Evolutionary conservation across 1,284 basidiomycete genomes (phyloP), one percentile per base, ranked within the genome.

Genomic region (Cutaneotrichosporon dermatis): DNA sequence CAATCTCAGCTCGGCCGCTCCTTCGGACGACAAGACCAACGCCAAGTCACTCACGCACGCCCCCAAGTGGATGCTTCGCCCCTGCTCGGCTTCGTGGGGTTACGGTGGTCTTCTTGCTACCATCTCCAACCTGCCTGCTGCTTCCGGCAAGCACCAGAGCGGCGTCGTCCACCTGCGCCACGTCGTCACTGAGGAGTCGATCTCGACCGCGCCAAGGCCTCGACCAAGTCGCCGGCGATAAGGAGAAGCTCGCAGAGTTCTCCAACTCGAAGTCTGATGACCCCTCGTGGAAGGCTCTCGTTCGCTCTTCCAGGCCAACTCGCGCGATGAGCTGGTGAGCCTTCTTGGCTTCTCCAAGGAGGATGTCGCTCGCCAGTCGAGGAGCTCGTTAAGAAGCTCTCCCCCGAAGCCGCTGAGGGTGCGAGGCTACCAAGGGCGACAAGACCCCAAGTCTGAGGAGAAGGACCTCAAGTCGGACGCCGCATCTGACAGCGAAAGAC

Each of bases 51-150:
- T 95, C 62, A 88, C 89, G 74, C 90, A 94, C 69, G 88, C 93
- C 6, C 96, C 96, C 7, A 96, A 93, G 74, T 98, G 96, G 96
- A 85, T 98, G 44, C 86, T 89, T 44, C 84, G 92, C 25, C 92
- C 95, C 2, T 82, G 85, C 0, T 87, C 88, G 0, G 86, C 83
- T 50, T 86, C 90, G 1, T 99, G 97, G 69, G 95, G 94, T 1
- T 99, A 95, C 69, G 92, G 94, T 12, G 95, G 95, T 48, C 87
- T 89, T 69, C 83, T 99, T 15, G 85, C 90, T 16, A 84, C 85
- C 1, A 85, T 90, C 4, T 86, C 84, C 50, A 92, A 92, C 70
- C 81, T 92, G 10, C 82, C 85, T 0, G 83, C 81, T 25, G 83
- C 85, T 0, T 84, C 86, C 41, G 89, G 89, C 36, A 87, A 87